Evolutionary conservation across 208 protist genomes (phyloP), one percentile per base, ranked within the genome.

Genomic region (Wallacemonas collosoma): DNA sequence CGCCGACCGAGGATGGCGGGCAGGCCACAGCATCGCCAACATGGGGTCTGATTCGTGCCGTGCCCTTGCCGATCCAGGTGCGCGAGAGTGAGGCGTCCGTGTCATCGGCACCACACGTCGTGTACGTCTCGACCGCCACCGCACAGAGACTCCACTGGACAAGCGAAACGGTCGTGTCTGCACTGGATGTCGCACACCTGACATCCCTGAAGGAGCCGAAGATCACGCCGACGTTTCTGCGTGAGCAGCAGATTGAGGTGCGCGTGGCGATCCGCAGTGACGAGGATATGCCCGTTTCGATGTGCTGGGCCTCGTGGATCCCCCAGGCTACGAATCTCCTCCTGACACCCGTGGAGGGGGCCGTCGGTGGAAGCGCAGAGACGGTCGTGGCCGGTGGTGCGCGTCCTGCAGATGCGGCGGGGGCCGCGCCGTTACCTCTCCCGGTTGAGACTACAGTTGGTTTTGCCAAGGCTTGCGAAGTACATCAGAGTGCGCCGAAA

Each of bases 201-300:
- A 78, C 84, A 35, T 65, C 64, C 47, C 72, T 89, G 61, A 55
- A 86, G 48, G 86, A 89, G 74, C 63, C 82, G 17, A 78, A 81
- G 55, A 40, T 95, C 41, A 86, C 88, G 2, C 82, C 90, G 2
- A 83, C 80, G 47, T 95, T 95, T 63, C 76, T 95, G 36, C 86
- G 90, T 26, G 71, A 80, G 11, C 65, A 90, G 69, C 44, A 82
- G 43, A 70, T 72, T 61, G 56, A 80, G 45, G 80, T 72, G 3
- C 67, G 71, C 58, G 65, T 93, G 62, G 56, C 50, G 3, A 67
- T 90, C 1, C 61, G 11, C 43, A 76, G 86, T 35, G 76, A 66
- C 35, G 51, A 48, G 47, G 61, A 73, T 39, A 60, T 71, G n/a
- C 70, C n/a, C 26, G 11, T 12, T 45, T 9, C 11, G 48, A 17